A percentile compares a stretch with the other conserved stretches of the same genome.
These are phyloP conservation scores for Termitomyces sp. DNA, from an alignment of 768 basidiomycete genomes.

Conservation along the genomic window DNA sequence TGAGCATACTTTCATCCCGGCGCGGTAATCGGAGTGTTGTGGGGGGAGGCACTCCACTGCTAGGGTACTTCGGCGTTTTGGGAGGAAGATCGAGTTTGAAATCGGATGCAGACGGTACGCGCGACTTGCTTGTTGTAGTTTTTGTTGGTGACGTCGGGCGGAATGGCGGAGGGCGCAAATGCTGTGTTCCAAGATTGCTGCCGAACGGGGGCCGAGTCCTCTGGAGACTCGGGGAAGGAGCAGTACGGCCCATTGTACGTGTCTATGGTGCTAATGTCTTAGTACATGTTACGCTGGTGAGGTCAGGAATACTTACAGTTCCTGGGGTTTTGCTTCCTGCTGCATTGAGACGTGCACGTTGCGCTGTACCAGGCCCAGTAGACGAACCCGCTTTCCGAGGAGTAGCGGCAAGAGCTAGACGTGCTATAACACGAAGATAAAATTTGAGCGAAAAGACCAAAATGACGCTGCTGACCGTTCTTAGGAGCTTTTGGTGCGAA, in stretches of 20 bases:
- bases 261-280: constrained; percentile 18
- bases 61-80: constrained; percentile 51
- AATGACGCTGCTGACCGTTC: constrained; percentile 41
- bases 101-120: constrained; percentile 55
- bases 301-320: constrained; percentile 22
- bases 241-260: constrained; percentile 28
- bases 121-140: constrained; percentile 26
- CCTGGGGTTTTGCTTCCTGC: constrained; percentile 38
- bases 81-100: constrained; percentile 70
- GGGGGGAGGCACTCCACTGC: constrained; percentile 26
- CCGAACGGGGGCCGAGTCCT: constrained; percentile 41
- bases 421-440: constrained; percentile 28
- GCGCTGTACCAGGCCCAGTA: constrained; percentile 48
- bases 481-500: constrained; percentile 43
- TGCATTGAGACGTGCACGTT: constrained; percentile 38
- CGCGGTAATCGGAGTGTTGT: constrained; percentile 57
- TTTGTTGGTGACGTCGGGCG: constrained; percentile 52
- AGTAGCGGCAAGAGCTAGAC: constrained; percentile 38
- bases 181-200: constrained; percentile 27
- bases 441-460: not conserved
- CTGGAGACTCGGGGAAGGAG: constrained; percentile 40
- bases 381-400: constrained; percentile 50
- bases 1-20: constrained; percentile 73
- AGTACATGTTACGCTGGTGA: not conserved
- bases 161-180: constrained; percentile 27